phyloP scores from a whole-genome alignment of 495 filamentous ascomycete genomes.

The Melanomma pulvis-pyrius region DNA sequence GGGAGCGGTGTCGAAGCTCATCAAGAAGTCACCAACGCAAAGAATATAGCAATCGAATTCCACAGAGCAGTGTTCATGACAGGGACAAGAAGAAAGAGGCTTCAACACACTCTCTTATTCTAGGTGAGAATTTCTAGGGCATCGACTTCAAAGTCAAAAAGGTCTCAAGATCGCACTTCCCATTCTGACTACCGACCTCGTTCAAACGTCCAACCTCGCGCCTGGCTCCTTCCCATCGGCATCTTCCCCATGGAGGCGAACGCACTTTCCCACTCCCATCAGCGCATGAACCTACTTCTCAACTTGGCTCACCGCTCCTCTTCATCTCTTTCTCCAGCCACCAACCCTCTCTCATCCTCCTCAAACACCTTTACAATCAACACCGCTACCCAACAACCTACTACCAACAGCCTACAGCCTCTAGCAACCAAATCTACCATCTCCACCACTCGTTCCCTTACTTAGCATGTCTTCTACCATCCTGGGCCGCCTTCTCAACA shows the following conservation, averaged over 20 bases:
- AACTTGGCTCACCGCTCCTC: neutral
- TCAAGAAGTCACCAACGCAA: too few species aligned
- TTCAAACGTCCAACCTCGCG: neutral
- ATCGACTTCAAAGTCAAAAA: too few species aligned
- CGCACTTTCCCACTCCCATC: neutral
- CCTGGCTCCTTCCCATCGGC: neutral
- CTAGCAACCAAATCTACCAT: neutral
- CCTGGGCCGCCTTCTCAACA: neutral
- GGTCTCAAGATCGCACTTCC: too few species aligned
- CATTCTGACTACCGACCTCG: too few species aligned
- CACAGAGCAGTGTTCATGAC: too few species aligned
- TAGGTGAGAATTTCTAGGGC: too few species aligned
- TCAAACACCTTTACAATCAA: neutral
- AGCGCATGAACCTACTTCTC: neutral
- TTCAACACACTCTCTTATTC: too few species aligned
- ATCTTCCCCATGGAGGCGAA: neutral
- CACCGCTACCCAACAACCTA: neutral
- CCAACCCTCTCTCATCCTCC: neutral
- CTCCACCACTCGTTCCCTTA: neutral
- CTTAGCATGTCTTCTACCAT: slow-evolving; percentile 12
- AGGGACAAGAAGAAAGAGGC: too few species aligned
- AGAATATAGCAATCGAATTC: too few species aligned
- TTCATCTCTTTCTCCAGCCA: neutral
- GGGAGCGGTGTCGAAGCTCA: too few species aligned
- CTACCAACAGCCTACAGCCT: too few species aligned